Evolutionary conservation across 495 filamentous ascomycete genomes (phyloP), one percentile per base, ranked within the genome.

Genomic region (Penicillium tannophilum): DNA sequence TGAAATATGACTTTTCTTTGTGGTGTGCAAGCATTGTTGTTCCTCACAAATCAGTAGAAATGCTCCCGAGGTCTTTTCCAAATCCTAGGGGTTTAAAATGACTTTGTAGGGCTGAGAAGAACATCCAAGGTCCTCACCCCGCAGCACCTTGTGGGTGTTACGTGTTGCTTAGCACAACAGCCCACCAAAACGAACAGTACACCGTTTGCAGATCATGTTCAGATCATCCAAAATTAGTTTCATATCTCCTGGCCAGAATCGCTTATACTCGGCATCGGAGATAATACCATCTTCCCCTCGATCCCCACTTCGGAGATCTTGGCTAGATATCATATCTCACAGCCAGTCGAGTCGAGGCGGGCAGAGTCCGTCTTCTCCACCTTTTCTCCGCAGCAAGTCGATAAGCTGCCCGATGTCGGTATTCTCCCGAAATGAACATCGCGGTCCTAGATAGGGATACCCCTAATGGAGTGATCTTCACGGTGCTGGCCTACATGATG

Each of bases 1-100:
- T 61, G 62, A 60, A 66, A 68, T 66, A 68, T 68, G 62, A 68
- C n/a, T 20, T 61, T 60, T 55, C 58, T 55, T 65, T 57, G 59
- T 47, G 20, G 50, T 52, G 19, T 54, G 20, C 30, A 28, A 16
- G 12, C 50, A 41, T 44, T 41, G 14, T 24, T 35, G 14, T 24
- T 35, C 39, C 26, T 24, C 10, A 30, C 9, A 26, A 35, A n/a
- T 31, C 10, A 24, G 24, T 10, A 35, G 8, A 28, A 16, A 24
- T 55, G 6, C 28, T 17, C 20, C 20, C 20, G 20, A 23, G 20
- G 20, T 23, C 0, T 41, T 17, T n/a, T 7, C 39, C n/a, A 11
- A 3, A 17, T 41, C 26, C 4, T 26, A 17, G 52, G 49, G 52
- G 6, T 3, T 23, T 41, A 2, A 31, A 42, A 17, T 2, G 16